Percentiles rank a stretch among this genome's conserved stretches.
Conservation (phyloP, 768 basidiomycete species). For the Kwoniella shandongensis region DNA sequence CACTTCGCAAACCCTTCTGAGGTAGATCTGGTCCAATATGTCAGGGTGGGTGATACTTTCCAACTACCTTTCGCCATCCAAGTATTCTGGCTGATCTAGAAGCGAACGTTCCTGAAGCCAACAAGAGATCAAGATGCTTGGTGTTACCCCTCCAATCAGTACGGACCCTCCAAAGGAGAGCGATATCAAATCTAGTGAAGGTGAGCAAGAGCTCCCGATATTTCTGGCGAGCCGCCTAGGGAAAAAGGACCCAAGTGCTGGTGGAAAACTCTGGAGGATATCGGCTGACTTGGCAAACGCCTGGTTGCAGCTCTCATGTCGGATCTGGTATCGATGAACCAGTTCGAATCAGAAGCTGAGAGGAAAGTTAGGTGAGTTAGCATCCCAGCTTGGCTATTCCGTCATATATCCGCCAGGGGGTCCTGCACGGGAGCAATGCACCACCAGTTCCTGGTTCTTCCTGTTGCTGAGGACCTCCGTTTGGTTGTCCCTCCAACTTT, state of each 20-base stretch:
- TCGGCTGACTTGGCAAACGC: too few species aligned
- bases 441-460: too few species aligned
- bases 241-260: too few species aligned
- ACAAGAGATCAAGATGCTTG: conserved; percentile 40
- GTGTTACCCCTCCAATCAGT: conserved; percentile 51
- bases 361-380: conserved; percentile 75
- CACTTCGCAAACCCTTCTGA: too few species aligned
- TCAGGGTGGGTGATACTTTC: conserved; percentile 8
- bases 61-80: too few species aligned
- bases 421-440: too few species aligned
- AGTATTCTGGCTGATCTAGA: too few species aligned
- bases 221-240: background rate
- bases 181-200: conserved; percentile 47
- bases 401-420: too few species aligned
- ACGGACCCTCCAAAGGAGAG: conserved; percentile 47
- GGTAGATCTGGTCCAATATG: too few species aligned
- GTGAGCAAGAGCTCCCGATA: conserved; percentile 17
- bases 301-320: conserved; percentile 81
- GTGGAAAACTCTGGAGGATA: too few species aligned
- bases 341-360: conserved; percentile 87
- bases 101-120: background rate
- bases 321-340: conserved; percentile 78
- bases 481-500: too few species aligned
- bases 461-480: too few species aligned
- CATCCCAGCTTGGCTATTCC: background rate